Evolutionary conservation across 441 rosid genomes (phyloP), one percentile per base, ranked within the genome.

Genomic region (Hypseocharis bilobata): DNA sequence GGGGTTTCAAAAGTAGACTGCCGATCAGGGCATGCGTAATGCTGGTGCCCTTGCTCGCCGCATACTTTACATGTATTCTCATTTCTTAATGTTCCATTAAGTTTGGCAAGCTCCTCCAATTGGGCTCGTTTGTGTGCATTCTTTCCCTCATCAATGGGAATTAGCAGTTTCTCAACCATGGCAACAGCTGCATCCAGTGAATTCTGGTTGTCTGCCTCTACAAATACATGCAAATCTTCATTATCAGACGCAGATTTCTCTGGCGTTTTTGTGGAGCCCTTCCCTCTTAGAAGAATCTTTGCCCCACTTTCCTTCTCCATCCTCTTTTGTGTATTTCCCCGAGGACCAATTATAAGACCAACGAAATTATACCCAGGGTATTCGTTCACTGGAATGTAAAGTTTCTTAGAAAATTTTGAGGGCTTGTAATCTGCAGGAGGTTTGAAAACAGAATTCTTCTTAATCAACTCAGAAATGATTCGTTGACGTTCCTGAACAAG

Each of bases 281-380:
- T 22, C 2, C 79, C 79, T 47, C 75, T 71, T 49, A 71, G 32
- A 36, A 59, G 29, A 71, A 75, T 75, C 70, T 40, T 76, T 38
- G 79, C 76, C 29, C 76, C 68, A 1, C 70, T 72, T 69, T 72
- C 73, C 58, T 36, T 68, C 63, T 72, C 76, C 73, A 76, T 76
- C 25, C 67, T 72, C 71, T 76, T 76, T 14, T 54, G 68, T 17
- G 73, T 64, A 54, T 65, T 72, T 38, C 76, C 79, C 0, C 42
- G 34, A 60, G 73, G 76, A 49, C 79, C 79, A 57, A 76, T 64
- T 49, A 76, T 61, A 54, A 65, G 49, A 51, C 71, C 76, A 16
- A 40, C 27, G 38, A 76, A 76, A 45, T 76, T 72, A 30, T 68
- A 76, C 3, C 68, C 73, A 57, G 79, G 76, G 59, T 72, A 72